Percentiles rank a stretch among this genome's conserved stretches.
These are phyloP conservation scores for Botrytis pseudocinerea DNA, from an alignment of 2,329 filamentous ascomycete genomes.

Conservation along the genomic window DNA sequence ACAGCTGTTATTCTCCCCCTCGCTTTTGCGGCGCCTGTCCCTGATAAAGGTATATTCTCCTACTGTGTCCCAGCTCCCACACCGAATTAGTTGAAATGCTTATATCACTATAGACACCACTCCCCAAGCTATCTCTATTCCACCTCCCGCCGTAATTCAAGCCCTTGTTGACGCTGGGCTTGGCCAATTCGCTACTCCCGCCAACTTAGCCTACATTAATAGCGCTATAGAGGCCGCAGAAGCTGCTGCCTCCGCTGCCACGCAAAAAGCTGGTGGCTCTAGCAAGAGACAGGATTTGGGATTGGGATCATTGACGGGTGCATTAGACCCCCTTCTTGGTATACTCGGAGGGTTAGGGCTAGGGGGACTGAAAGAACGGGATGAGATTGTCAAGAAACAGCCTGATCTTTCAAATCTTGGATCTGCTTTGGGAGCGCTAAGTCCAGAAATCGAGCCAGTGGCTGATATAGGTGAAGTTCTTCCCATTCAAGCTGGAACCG, in stretches of 20 bases:
- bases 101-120: neutral
- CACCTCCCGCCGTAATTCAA: neutral
- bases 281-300: neutral
- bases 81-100: neutral
- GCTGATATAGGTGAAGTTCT: too few species aligned
- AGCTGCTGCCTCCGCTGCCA: neutral
- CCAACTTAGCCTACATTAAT: neutral
- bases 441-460: too few species aligned
- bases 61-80: neutral
- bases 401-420: too few species aligned
- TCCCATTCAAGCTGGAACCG: too few species aligned
- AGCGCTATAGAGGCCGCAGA: neutral
- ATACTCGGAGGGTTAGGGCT: neutral
- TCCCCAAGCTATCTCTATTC: neutral
- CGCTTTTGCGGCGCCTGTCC: slow-evolving; percentile 10
- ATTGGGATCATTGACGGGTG: neutral
- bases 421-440: too few species aligned
- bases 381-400: neutral
- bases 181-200: neutral
- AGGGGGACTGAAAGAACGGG: neutral
- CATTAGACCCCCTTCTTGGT: neutral
- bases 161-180: neutral
- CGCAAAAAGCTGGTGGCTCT: neutral
- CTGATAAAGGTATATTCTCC: neutral
- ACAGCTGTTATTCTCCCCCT: neutral